These are phyloP conservation scores for Saturnispora dispora DNA, from an alignment of 805 yeast genomes.

Conservation along the genomic window DNA sequence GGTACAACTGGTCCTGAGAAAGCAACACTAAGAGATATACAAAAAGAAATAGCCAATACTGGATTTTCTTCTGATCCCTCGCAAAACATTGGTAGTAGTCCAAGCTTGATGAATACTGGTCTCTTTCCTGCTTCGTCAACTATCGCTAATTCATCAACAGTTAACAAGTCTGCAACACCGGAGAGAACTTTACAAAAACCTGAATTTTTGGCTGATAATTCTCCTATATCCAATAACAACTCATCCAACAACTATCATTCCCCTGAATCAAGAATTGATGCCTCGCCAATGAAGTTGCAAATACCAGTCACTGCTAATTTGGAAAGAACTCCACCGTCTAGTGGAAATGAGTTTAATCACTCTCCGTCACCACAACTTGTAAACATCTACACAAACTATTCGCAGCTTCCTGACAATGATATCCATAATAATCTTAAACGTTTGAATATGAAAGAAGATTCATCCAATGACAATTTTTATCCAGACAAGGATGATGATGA, in stretches of 20 bases:
- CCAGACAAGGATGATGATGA: constrained; percentile 17
- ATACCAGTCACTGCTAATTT: background rate
- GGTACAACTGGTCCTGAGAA: constrained; percentile 73
- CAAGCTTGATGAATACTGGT: constrained; percentile 2
- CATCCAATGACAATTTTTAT: constrained; percentile 13
- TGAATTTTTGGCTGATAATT: background rate
- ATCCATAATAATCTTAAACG: constrained; percentile 8
- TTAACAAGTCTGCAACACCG: background rate
- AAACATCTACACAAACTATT: constrained; percentile 27
- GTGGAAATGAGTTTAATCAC: background rate
- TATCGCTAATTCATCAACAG: background rate
- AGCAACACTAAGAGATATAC: constrained; percentile 22
- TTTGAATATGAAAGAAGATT: constrained; percentile 2
- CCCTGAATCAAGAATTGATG: background rate
- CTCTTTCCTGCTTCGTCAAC: constrained; percentile 4
- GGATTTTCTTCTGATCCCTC: background rate
- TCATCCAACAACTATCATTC: background rate
- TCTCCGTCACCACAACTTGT: constrained; percentile 23
- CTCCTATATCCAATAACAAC: background rate
- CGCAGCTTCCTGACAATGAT: constrained; percentile 22
- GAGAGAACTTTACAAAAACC: background rate
- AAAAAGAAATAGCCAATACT: constrained; percentile 14
- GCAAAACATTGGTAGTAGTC: constrained; percentile 10
- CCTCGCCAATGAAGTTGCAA: background rate
- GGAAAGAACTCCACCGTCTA: background rate